A percentile compares a stretch with the other conserved stretches of the same genome.
phyloP scores from a whole-genome alignment of 208 protist species.

The Strigomonas culicis region DNA sequence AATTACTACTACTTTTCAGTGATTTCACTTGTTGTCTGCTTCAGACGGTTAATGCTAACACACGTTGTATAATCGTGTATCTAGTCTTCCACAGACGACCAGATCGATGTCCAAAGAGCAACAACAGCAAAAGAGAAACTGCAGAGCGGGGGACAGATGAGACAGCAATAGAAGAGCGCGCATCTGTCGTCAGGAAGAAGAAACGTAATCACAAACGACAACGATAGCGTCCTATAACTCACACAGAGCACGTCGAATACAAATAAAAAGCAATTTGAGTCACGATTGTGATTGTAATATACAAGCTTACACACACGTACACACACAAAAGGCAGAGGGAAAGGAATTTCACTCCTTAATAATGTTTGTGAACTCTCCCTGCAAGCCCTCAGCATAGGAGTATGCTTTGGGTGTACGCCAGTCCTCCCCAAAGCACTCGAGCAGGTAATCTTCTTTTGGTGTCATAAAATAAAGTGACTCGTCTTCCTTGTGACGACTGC shows the following conservation, averaged over 20 bases:
- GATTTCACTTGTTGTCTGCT: too few species aligned
- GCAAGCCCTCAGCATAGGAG: constrained; percentile 72
- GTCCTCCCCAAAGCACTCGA: constrained; percentile 81
- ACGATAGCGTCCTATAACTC: too few species aligned
- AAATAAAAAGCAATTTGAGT: too few species aligned
- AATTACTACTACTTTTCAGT: too few species aligned
- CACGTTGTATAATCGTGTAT: too few species aligned
- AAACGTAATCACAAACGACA: too few species aligned
- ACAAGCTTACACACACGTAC: background rate
- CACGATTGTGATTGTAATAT: too few species aligned
- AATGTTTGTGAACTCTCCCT: constrained; percentile 82
- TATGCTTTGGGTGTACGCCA: constrained; percentile 69
- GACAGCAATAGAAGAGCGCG: background rate
- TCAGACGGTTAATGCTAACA: too few species aligned
- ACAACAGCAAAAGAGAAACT: background rate
- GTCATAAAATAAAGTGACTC: constrained; percentile 33
- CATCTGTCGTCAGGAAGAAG: too few species aligned
- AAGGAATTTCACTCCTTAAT: constrained; percentile 24
- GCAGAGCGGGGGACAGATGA: background rate
- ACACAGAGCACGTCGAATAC: too few species aligned
- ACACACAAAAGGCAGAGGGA: background rate
- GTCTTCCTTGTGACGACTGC: background rate
- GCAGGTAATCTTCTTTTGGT: constrained; percentile 58
- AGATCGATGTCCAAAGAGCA: background rate
- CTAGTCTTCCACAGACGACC: too few species aligned